Evolutionary conservation across 371 early-diverging fungal genomes (phyloP), one percentile per base, ranked within the genome.

Genomic region (Circinella minor): DNA sequence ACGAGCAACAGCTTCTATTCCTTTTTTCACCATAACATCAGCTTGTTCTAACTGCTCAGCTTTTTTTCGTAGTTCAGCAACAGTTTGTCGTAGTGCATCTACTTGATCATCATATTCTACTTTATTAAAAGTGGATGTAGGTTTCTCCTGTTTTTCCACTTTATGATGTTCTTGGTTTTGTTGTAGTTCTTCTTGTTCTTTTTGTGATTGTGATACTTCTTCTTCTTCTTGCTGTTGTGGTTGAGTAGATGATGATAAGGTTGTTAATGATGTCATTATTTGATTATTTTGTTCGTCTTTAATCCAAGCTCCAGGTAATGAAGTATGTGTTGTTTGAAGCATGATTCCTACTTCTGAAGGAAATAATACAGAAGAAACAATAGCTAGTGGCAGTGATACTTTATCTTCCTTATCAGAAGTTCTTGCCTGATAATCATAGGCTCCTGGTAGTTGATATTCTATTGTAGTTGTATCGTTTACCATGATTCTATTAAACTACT

Each of bases 21-120:
- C 79, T 61, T 77, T 77, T 61, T 81, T 81, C 14, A 83, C 76
- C n/a, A 81, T 69, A n/a, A 76, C 54, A 57, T 83, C 77, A 4
- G 83, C 77, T 67, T 79, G 68, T 57, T 83, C 81, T 37, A 83
- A 39, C 64, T 68, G 67, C 66, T 80, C 69, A 38, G 77, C 77
- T 74, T 81, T 75, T 69, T 75, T 69, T 43, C 74, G 75, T 17
- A 83, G 61, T 34, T 66, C 69, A 11, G 72, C 79, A n/a, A 83
- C 78, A 4, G 81, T 74, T 38, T 76, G 68, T 54, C 78, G 75
- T 36, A 83, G 62, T 27, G 71, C 57, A 43, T 74, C 72, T 20
- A 80, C 71, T 18, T 60, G 17, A 20, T 79, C 61, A 9, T 74
- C 63, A 20, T 72, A 68, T 4, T 48, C 64, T 14, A 15, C 65